phyloP scores from a whole-genome alignment of 2,329 filamentous ascomycete species.

The Neopestalotiopsis sp. region DNA sequence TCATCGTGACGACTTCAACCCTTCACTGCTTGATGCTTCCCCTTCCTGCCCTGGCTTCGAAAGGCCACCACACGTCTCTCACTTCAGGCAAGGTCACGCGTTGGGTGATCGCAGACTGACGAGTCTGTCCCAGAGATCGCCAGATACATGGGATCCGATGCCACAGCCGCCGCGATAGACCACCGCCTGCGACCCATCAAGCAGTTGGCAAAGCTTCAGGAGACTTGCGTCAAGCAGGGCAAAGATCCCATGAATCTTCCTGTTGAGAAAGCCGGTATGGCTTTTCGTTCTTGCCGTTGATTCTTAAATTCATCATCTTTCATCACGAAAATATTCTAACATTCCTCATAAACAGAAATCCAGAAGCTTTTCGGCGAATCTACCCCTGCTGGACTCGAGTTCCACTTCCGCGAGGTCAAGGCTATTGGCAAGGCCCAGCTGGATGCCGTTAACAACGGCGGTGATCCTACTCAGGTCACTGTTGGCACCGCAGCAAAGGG shows the following conservation, averaged over 20 bases:
- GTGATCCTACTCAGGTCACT: slow-evolving; percentile 50
- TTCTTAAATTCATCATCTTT: background rate
- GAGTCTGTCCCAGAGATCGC: slow-evolving; percentile 21
- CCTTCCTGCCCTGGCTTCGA: background rate
- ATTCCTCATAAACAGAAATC: slow-evolving; percentile 51
- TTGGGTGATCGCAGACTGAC: slow-evolving; percentile 6
- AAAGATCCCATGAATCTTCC: slow-evolving; percentile 42
- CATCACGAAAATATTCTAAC: background rate
- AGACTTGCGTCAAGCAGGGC: slow-evolving; percentile 31
- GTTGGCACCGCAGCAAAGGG: slow-evolving; percentile 6
- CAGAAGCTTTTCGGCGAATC: slow-evolving; percentile 65
- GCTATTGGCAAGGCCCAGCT: slow-evolving; percentile 55
- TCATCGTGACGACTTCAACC: background rate
- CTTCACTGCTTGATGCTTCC: slow-evolving; percentile 14
- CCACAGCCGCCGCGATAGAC: slow-evolving; percentile 40
- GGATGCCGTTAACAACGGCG: slow-evolving; percentile 47
- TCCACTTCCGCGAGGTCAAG: slow-evolving; percentile 64
- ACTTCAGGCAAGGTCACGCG: background rate
- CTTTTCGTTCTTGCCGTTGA: slow-evolving; percentile 8
- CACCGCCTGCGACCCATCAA: slow-evolving; percentile 47
- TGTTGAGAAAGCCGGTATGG: slow-evolving; percentile 25
- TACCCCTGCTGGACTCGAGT: slow-evolving; percentile 62
- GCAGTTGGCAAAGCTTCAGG: slow-evolving; percentile 42
- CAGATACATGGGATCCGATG: slow-evolving; percentile 36
- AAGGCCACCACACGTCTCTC: slow-evolving; percentile 5